These are phyloP conservation scores for Pseudocercospora pini-densiflorae DNA, from an alignment of 2,329 filamentous ascomycete genomes.

Conservation along the genomic window DNA sequence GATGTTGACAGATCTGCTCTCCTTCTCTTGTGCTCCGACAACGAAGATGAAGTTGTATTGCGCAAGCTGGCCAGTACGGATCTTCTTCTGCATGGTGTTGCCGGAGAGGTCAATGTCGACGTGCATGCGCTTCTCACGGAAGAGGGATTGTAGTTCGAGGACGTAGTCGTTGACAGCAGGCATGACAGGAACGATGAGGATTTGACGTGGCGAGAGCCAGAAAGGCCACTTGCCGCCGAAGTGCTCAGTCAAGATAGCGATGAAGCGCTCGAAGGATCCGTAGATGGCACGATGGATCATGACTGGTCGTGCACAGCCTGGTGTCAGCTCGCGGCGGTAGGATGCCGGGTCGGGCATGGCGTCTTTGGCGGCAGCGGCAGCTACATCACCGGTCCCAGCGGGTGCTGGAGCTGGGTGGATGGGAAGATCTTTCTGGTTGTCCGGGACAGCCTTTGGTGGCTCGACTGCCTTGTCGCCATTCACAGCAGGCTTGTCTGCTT, in stretches of 20 bases:
- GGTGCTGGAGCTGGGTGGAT: constrained; percentile 39
- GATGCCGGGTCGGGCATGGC: constrained; percentile 36
- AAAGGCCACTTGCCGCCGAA: constrained; percentile 89
- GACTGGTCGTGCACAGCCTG: constrained; percentile 77
- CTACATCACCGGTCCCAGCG: constrained; percentile 21
- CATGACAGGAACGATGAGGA: constrained; percentile 78
- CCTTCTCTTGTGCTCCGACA: constrained; percentile 66
- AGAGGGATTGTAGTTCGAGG: constrained; percentile 70
- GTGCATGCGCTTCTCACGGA: constrained; percentile 69
- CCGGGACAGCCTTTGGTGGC: constrained; percentile 44
- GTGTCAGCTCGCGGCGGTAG: constrained; percentile 59
- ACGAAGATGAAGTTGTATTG: constrained; percentile 87
- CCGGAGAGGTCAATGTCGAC: constrained; percentile 72
- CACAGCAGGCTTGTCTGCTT: constrained; percentile 31
- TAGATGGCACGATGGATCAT: constrained; percentile 86
- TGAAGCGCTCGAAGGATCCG: constrained; percentile 70
- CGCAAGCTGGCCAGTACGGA: constrained; percentile 76
- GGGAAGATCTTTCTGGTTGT: constrained; percentile 39
- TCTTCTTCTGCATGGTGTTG: constrained; percentile 90
- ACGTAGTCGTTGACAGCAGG: constrained; percentile 74
- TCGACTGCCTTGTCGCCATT: constrained; percentile 36
- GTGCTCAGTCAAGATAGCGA: constrained; percentile 81
- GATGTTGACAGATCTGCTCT: constrained; percentile 64
- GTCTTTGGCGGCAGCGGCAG: constrained; percentile 33
- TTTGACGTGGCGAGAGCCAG: constrained; percentile 84